Evolutionary conservation across 371 early-diverging fungal species (phyloP).

Genomic region (Mortierella sp.): DNA sequence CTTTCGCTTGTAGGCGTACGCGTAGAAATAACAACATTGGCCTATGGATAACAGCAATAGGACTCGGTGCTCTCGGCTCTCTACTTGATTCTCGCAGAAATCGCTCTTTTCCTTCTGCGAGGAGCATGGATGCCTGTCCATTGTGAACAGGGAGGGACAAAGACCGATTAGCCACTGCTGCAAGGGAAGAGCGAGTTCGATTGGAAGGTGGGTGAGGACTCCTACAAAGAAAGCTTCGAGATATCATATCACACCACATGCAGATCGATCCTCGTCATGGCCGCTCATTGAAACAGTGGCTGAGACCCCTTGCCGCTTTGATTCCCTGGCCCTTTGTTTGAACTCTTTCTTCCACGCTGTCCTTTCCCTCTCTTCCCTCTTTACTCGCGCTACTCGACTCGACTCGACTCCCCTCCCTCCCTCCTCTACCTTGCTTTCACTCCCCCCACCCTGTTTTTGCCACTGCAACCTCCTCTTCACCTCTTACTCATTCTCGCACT

Average conservation of each 20-base stretch:
- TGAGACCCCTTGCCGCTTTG: not conserved
- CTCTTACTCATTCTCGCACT: not conserved
- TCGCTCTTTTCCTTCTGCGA: too few relatives aligned
- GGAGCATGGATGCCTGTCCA: too few relatives aligned
- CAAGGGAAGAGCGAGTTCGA: not conserved
- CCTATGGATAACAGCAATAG: too few relatives aligned
- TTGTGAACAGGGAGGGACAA: too few relatives aligned
- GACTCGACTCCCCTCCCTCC: not conserved
- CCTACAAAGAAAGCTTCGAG: too few relatives aligned
- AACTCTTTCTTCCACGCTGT: not conserved
- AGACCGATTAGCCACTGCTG: too few relatives aligned
- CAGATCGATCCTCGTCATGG: not conserved
- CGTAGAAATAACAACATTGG: not conserved
- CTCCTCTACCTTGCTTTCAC: not conserved
- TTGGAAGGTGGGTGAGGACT: not conserved
- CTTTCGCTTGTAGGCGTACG: not conserved
- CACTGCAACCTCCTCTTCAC: not conserved
- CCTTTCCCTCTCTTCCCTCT: not conserved
- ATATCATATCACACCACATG: too few relatives aligned
- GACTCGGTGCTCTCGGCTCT: conserved; percentile 1
- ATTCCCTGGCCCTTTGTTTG: not conserved
- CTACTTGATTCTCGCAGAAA: too few relatives aligned
- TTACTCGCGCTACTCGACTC: not conserved
- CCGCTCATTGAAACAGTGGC: not conserved
- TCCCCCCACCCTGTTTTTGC: not conserved